phyloP scores from a whole-genome alignment of 23 red algal species.

The Agarophyton chilense region DNA sequence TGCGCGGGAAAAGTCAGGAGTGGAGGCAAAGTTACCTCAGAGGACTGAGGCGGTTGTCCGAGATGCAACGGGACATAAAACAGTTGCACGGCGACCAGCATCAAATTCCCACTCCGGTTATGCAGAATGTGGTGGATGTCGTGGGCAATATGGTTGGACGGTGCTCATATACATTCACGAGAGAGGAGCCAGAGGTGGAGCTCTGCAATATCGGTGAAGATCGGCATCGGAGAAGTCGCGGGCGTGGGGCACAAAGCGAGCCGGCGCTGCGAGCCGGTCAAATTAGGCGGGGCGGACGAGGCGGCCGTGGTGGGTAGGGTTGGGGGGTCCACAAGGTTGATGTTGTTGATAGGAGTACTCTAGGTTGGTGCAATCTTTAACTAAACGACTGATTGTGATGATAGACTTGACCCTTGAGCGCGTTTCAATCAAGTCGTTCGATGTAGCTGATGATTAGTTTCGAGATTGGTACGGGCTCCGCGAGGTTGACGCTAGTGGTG shows the following conservation, averaged over 20 bases:
- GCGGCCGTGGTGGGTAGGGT: background rate
- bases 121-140: background rate
- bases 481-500: no score
- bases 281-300: background rate
- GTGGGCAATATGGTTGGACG: background rate
- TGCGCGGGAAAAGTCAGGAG: background rate
- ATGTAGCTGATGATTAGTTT: no score
- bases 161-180: background rate
- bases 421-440: no score
- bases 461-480: no score
- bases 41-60: constrained; percentile 2
- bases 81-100: background rate
- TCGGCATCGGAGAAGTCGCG: background rate
- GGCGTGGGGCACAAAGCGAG: background rate
- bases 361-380: background rate
- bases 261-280: background rate
- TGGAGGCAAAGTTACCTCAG: background rate
- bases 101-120: background rate
- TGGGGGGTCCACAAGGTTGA: background rate
- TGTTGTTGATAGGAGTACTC: background rate
- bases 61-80: constrained; percentile 4
- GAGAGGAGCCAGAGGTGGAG: constrained; percentile 2
- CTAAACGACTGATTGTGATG: background rate
- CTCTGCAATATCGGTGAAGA: constrained; percentile 2
- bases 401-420: no score